Evolutionary conservation across 352 stramenopile species (phyloP), one percentile per base, ranked within the genome.

Genomic region (Aphanomyces stellatus): DNA sequence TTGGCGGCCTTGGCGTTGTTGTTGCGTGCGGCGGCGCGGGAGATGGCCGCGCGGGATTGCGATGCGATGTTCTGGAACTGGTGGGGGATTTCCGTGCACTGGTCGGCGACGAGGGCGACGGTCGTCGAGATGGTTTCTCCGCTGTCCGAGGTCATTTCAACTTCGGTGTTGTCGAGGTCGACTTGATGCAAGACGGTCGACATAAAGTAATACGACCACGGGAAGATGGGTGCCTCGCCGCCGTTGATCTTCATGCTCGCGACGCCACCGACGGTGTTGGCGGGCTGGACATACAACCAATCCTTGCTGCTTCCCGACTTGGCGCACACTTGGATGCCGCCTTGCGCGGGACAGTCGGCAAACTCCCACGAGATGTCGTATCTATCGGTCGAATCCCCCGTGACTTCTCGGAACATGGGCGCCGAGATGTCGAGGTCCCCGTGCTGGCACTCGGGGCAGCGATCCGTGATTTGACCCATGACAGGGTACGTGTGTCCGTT

Each of bases 301-400:
- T 82, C 69, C 17, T 74, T 31, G 67, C 83, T 87, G 72, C 79
- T 87, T 28, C 81, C 81, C 70, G 85, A 76, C 60, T 89, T 89
- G 62, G 80, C 73, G 72, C 80, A 89, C 49, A 87, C 84, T 40
- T 85, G 82, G 33, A 82, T 77, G 25, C 80, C 70, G 35, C 85
- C 81, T 37, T 60, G 53, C 59, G 83, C 75, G 1, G 78, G 78
- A 64, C 81, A 89, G 5, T 79, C 69, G 53, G 72, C 80, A 65
- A 86, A 88, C 33, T 73, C 40, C 80, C 80, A 89, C 51, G 74
- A 75, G 55, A 88, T 87, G 33, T 71, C 48, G 19, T 79, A 74
- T 28, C 82, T 72, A 53, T 75, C 74, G 28, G 79, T 37, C 73
- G 72, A 19, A 62, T 66, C 74, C 1, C 75, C 74, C 5, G 74